Evolutionary conservation across 208 protist species (phyloP).

Genomic region (Leishmania turanica): DNA sequence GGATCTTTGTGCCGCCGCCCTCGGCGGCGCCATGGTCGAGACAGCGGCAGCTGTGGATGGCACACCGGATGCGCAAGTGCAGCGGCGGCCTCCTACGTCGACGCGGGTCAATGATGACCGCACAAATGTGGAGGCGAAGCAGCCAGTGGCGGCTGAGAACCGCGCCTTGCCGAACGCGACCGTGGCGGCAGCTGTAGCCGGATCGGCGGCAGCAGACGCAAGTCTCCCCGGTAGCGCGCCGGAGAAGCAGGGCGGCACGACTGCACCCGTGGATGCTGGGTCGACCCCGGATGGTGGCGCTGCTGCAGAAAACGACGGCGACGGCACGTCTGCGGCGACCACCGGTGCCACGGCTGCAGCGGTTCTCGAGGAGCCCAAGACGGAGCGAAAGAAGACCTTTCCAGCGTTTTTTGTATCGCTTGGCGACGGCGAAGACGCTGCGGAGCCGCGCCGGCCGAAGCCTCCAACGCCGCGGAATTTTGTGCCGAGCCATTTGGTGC

Average conservation of each 20-base stretch:
- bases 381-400: conserved; percentile 54
- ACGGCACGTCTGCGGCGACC: background rate
- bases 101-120: background rate
- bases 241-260: conserved; percentile 1
- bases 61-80: conserved; percentile 3
- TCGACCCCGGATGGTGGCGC: background rate
- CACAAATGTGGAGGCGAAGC: background rate
- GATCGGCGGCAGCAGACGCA: background rate
- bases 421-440: conserved; percentile 12
- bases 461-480: conserved; percentile 80
- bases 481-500: conserved; percentile 37
- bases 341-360: background rate
- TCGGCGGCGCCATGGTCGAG: background rate
- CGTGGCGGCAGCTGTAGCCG: background rate
- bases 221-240: background rate
- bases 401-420: conserved; percentile 76
- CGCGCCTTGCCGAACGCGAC: background rate
- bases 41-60: background rate
- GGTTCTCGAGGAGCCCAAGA: conserved; percentile 56
- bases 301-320: background rate
- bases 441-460: conserved; percentile 67
- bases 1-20: background rate
- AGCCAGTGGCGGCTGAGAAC: background rate
- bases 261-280: background rate
- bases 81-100: background rate